Base-by-base conservation (phyloP, 805 yeast species). In the Ogataea ganodermae region DNA sequence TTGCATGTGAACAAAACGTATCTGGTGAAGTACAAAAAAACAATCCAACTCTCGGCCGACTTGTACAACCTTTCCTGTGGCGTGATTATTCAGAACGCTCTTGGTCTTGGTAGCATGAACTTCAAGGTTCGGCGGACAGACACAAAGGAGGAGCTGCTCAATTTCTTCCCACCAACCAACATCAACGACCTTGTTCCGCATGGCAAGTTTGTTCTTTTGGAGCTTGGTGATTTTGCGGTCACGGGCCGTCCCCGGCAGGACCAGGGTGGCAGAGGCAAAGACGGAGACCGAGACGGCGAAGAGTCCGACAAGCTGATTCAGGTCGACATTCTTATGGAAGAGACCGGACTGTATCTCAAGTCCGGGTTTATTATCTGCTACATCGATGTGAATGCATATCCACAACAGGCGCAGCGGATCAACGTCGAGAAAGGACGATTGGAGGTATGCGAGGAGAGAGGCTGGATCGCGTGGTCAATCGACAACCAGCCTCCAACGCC, bases 101-200 rank as follows among this genome's bases (percentile, higher is more conserved):
- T 70, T 44, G 86, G 86, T 0, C 61, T 82, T 22, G 85, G 84
- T 2, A 80, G 84, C 13, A 78, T 82, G 14, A 73, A 74, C 53
- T 81, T 81, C 53, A 78, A 73, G 53, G 67, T 81, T 6, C 57
- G 60, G 16, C 68, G 68, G 26, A 59, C 63, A 21, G 59, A 59
- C 1, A 52, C 61, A 2, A 65, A 65, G 7, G 56, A 65, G 13
- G 58, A 57, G 17, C 50, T 68, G 20, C 66, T 74, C 43, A 69
- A 73, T 1, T 79, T 74, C 48, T 80, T 74, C 55, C 83, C 86
- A 0, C 82, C 86, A 0, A 69, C 78, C 0, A 76, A 78, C 53
- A 76, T 83, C 36, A 74, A 74, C 43, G 86, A 81, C 10, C 68
- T 83, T 20, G 63, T 80, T n/a, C 85, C 85, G 1, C 73, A 71